These are phyloP conservation scores for Serpula lacrymans DNA, from an alignment of 768 basidiomycete genomes.

Conservation along the genomic window DNA sequence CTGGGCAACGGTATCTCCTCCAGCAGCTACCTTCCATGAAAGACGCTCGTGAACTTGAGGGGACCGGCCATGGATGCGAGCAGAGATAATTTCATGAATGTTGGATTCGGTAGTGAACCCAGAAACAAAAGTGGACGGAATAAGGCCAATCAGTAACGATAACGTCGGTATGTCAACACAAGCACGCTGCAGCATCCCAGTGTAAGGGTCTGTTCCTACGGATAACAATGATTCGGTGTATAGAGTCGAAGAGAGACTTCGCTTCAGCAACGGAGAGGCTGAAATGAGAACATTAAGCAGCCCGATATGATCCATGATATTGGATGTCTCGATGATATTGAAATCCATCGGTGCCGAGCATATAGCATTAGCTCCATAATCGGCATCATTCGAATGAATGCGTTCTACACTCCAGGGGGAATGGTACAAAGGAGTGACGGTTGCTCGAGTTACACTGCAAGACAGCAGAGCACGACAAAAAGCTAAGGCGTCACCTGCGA, in stretches of 20 bases:
- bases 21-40: conserved; percentile 19
- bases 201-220: conserved; percentile 6
- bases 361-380: conserved; percentile 16
- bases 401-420: conserved; percentile 21
- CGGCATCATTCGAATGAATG: conserved; percentile 18
- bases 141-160: conserved; percentile 22
- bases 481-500: conserved; percentile 25
- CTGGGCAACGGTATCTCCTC: not conserved
- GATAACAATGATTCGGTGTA: conserved; percentile 26
- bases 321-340: conserved; percentile 32
- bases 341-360: conserved; percentile 23
- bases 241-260: conserved; percentile 19
- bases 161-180: conserved; percentile 26
- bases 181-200: conserved; percentile 17
- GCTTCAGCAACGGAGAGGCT: conserved; percentile 20
- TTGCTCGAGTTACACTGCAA: conserved; percentile 4
- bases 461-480: conserved; percentile 23
- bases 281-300: conserved; percentile 23
- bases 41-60: conserved; percentile 20
- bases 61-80: not conserved
- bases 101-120: conserved; percentile 28
- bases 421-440: conserved; percentile 15
- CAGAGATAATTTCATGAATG: conserved; percentile 16
- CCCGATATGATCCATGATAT: conserved; percentile 27
- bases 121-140: conserved; percentile 21